These are phyloP conservation scores for Colletotrichum lupini DNA, from an alignment of 2,329 filamentous ascomycete genomes.

Conservation along the genomic window DNA sequence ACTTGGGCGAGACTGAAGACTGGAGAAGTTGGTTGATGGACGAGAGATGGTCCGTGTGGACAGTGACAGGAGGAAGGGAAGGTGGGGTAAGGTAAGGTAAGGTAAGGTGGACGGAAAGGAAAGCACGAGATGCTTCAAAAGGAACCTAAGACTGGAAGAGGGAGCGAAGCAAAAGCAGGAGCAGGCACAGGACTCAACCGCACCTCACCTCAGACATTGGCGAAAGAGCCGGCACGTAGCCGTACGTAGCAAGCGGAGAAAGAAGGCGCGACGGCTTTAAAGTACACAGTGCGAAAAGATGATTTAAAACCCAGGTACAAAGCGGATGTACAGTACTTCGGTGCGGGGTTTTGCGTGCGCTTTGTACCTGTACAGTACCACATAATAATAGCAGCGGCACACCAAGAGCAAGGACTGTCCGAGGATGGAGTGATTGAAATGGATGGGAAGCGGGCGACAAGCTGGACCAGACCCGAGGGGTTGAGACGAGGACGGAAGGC, in stretches of 20 bases:
- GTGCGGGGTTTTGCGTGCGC: slow-evolving; percentile 43
- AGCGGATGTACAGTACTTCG: slow-evolving; percentile 49
- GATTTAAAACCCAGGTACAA: slow-evolving; percentile 42
- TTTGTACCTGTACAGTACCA: slow-evolving; percentile 54
- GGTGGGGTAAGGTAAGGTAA: too few relatives aligned
- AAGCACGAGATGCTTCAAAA: too few relatives aligned
- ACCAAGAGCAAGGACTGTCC: slow-evolving; percentile 7
- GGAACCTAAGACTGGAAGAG: too few relatives aligned
- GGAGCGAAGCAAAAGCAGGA: not conserved
- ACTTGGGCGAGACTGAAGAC: not conserved
- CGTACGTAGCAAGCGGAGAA: slow-evolving; percentile 5
- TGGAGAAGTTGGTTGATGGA: not conserved
- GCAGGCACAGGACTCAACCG: not conserved
- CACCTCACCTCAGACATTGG: not conserved
- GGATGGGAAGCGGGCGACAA: not conserved
- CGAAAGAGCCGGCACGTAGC: slow-evolving; percentile 22
- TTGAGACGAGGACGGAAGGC: not conserved
- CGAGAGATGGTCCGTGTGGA: slow-evolving; percentile 5
- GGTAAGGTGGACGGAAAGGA: too few relatives aligned
- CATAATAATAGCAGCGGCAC: slow-evolving; percentile 37
- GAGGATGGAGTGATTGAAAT: not conserved
- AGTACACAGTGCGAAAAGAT: slow-evolving; percentile 50
- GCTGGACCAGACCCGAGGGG: not conserved
- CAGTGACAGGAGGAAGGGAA: not conserved
- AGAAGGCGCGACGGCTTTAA: slow-evolving; percentile 14